phyloP scores from a whole-genome alignment of 805 yeast species.

The Ogataea angusta region DNA sequence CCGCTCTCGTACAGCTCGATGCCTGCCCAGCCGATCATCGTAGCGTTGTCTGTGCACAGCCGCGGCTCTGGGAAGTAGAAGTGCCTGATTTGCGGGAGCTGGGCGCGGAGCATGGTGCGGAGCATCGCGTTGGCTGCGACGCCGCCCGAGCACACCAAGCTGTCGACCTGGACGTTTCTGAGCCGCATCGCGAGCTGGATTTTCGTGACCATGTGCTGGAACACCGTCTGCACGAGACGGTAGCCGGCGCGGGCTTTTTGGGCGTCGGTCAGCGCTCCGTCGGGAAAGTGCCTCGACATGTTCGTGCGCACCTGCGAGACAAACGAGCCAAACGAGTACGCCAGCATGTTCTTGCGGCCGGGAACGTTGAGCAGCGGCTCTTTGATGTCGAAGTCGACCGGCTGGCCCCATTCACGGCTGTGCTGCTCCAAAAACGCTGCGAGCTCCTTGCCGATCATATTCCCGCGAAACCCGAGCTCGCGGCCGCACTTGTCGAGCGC shows the following conservation, averaged over 20 bases:
- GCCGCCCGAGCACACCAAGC: constrained; percentile 87
- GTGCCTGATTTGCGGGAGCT: constrained; percentile 32
- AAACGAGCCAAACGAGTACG: constrained; percentile 80
- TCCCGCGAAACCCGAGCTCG: constrained; percentile 73
- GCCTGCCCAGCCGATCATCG: constrained; percentile 98
- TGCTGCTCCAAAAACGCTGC: constrained; percentile 50
- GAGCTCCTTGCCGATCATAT: constrained; percentile 82
- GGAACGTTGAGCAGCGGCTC: constrained; percentile 52
- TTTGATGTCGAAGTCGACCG: constrained; percentile 32
- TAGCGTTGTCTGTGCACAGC: constrained; percentile 90
- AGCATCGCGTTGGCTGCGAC: constrained; percentile 75
- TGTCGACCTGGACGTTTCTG: constrained; percentile 40
- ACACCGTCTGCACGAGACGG: constrained; percentile 61
- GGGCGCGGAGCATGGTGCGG: constrained; percentile 43
- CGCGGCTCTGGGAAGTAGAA: constrained; percentile 66
- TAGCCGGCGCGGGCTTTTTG: constrained; percentile 48
- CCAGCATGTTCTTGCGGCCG: constrained; percentile 41
- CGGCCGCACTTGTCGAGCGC: constrained; percentile 91
- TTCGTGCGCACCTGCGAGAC: constrained; percentile 29
- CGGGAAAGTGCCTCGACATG: constrained; percentile 23
- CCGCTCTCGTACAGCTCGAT: constrained; percentile 72
- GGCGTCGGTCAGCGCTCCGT: constrained; percentile 18
- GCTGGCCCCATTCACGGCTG: constrained; percentile 30
- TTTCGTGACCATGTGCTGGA: constrained; percentile 69
- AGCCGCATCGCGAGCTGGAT: constrained; percentile 47